Evolutionary conservation across 2,329 filamentous ascomycete genomes (phyloP).

Genomic region (Colletotrichum kahawae): DNA sequence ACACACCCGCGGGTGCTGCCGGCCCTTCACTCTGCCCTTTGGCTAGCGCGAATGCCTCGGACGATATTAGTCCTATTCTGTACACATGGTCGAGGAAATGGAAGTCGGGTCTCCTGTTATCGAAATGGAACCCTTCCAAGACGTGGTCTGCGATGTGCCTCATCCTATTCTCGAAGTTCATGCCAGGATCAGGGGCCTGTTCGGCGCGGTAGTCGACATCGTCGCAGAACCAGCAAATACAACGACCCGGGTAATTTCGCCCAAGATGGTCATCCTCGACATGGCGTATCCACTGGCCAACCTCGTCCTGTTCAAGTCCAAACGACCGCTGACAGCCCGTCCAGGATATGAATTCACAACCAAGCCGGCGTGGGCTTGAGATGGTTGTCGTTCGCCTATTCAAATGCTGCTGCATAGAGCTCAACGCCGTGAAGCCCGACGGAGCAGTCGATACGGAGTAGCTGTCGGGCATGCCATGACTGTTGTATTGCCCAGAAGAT

Average conservation of each 20-base stretch:
- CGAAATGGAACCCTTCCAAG: constrained; percentile 23
- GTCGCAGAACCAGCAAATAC: constrained; percentile 58
- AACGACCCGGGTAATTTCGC: constrained; percentile 34
- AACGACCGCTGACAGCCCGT: constrained; percentile 43
- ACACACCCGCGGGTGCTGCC: neutral
- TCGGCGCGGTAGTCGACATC: constrained; percentile 32
- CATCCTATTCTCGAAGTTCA: constrained; percentile 48
- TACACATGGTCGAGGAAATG: constrained; percentile 10
- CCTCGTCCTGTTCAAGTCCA: constrained; percentile 39
- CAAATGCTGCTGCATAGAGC: neutral
- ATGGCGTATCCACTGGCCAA: constrained; percentile 52
- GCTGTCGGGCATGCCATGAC: neutral
- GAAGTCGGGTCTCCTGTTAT: constrained; percentile 13
- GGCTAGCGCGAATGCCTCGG: neutral
- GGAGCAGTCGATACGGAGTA: constrained; percentile 26
- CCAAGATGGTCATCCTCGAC: constrained; percentile 40
- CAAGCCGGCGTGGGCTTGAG: constrained; percentile 30
- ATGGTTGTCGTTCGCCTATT: neutral
- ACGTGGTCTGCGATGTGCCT: constrained; percentile 55
- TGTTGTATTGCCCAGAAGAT: neutral
- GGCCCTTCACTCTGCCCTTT: neutral
- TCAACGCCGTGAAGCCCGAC: constrained; percentile 23
- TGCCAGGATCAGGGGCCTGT: constrained; percentile 7
- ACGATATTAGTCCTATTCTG: neutral
- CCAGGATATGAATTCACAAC: constrained; percentile 51